Evolutionary conservation across 345 rosid genomes (phyloP).

Genomic region (Conringia planisiliqua): DNA sequence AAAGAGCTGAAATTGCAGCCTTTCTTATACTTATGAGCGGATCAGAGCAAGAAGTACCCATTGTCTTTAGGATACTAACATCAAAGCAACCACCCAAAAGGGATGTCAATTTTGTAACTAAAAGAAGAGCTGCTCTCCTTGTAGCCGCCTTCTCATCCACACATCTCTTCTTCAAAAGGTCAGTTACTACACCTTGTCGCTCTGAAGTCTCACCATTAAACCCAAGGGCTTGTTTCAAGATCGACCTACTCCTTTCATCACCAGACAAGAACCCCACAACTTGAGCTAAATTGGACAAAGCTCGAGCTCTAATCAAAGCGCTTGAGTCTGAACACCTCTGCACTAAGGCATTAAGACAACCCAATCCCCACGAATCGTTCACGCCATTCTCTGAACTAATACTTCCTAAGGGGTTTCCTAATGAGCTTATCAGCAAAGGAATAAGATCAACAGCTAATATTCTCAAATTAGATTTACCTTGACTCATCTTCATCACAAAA

Average conservation of each 20-base stretch:
- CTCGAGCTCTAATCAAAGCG: constrained; percentile 69
- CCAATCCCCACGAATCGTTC: constrained; percentile 50
- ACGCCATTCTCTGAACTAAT: constrained; percentile 23
- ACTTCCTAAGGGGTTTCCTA: constrained; percentile 49
- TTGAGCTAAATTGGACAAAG: constrained; percentile 78
- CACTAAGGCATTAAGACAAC: constrained; percentile 62
- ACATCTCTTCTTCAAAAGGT: constrained; percentile 64
- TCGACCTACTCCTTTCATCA: constrained; percentile 41
- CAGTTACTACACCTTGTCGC: constrained; percentile 39
- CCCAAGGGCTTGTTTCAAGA: constrained; percentile 57
- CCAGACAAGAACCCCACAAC: constrained; percentile 56
- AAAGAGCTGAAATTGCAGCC: constrained; percentile 80
- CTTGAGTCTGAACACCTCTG: constrained; percentile 64
- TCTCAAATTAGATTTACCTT: constrained; percentile 68
- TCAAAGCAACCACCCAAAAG: constrained; percentile 65
- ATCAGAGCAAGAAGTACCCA: constrained; percentile 92
- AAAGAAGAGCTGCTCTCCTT: constrained; percentile 75
- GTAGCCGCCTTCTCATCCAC: constrained; percentile 86
- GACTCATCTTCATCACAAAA: constrained; percentile 64
- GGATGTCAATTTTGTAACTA: constrained; percentile 63
- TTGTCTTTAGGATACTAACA: constrained; percentile 58
- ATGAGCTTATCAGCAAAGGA: constrained; percentile 43
- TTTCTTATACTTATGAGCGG: constrained; percentile 91
- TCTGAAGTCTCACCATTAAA: constrained; percentile 35
- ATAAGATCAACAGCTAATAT: constrained; percentile 82